Percentiles rank a stretch among this genome's conserved stretches.
These are phyloP conservation scores for Boletus mariae DNA, from an alignment of 1,284 basidiomycete genomes.

Conservation along the genomic window DNA sequence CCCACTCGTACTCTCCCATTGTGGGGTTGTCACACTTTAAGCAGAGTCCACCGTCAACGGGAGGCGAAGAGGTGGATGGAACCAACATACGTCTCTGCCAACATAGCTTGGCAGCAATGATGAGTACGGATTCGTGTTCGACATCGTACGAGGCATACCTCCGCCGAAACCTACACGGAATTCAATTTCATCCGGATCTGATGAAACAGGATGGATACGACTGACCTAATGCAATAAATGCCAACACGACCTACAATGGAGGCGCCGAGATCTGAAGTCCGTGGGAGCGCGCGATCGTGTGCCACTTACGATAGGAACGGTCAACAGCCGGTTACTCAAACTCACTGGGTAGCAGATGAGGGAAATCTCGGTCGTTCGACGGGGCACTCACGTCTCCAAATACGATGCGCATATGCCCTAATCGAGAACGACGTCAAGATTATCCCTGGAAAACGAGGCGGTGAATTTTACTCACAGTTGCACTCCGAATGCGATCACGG, in stretches of 20 bases:
- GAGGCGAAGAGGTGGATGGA: not conserved
- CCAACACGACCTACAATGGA: conserved; percentile 23
- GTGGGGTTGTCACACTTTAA: conserved; percentile 22
- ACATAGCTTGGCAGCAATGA: conserved; percentile 14
- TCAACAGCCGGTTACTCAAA: conserved; percentile 27
- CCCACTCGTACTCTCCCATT: conserved; percentile 26
- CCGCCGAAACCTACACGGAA: conserved; percentile 19
- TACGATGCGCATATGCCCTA: conserved; percentile 32
- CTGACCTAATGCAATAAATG: conserved; percentile 31
- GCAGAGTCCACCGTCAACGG: not conserved
- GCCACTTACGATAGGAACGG: conserved; percentile 28
- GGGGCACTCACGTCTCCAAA: conserved; percentile 30
- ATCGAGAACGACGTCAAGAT: conserved; percentile 6
- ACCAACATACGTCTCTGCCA: conserved; percentile 26
- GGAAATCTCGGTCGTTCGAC: not conserved
- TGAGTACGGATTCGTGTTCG: conserved; percentile 5
- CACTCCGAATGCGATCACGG: conserved; percentile 30
- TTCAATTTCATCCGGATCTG: not conserved
- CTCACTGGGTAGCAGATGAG: conserved; percentile 22
- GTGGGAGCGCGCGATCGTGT: not conserved
- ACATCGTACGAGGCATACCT: conserved; percentile 19
- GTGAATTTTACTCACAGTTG: conserved; percentile 24
- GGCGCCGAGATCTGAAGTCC: not conserved
- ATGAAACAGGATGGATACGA: not conserved
- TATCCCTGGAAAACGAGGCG: not conserved